Conservation (phyloP, 2,329 filamentous ascomycete genomes). For the Arthrobotrys pseudoclavata region DNA sequence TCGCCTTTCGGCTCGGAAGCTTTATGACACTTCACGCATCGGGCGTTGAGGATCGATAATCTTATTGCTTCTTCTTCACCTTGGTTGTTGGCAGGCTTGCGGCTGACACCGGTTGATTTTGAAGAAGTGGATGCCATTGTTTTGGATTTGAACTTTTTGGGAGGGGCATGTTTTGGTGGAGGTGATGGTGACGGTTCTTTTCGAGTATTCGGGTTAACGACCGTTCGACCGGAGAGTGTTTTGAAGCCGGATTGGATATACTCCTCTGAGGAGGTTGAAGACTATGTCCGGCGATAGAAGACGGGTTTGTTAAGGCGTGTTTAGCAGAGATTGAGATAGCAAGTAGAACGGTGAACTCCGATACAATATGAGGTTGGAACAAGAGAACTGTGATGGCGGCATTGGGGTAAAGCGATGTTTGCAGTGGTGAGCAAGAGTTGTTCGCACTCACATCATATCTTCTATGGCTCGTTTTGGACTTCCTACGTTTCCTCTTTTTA, state of each 20-base stretch:
- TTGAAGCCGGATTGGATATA: constrained; percentile 47
- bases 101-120: background rate
- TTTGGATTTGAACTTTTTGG: background rate
- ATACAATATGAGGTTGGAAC: too few relatives aligned
- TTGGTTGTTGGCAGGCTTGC: background rate
- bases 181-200: constrained; percentile 47
- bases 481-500: constrained; percentile 39
- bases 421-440: background rate
- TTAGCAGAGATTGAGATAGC: background rate
- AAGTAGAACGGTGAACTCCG: too few relatives aligned
- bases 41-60: constrained; percentile 67
- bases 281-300: constrained; percentile 5
- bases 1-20: constrained; percentile 80
- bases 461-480: constrained; percentile 30
- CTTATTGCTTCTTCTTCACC: constrained; percentile 65
- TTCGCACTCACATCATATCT: constrained; percentile 27
- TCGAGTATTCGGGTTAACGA: constrained; percentile 61
- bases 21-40: constrained; percentile 80
- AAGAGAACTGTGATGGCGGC: too few relatives aligned
- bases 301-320: background rate
- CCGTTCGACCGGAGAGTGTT: constrained; percentile 46
- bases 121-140: background rate
- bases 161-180: background rate
- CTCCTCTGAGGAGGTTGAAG: constrained; percentile 47
- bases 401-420: background rate